Conservation (phyloP, 371 early-diverging fungal genomes). For the Mycotypha africana region DNA sequence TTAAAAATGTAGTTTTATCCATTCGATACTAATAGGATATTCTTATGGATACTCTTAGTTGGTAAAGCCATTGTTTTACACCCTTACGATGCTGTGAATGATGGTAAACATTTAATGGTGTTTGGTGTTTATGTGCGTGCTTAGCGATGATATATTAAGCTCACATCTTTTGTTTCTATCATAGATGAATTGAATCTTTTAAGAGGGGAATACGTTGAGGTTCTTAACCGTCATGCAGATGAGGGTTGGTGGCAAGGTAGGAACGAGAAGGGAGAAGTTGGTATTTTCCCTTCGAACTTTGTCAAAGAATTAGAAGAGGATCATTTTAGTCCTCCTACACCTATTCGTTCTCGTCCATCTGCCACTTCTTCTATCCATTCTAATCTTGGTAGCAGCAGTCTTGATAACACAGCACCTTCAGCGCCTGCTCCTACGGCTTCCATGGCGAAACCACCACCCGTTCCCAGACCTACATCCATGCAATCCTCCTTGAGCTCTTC, state of each 20-base stretch:
- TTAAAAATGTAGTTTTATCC: too few relatives aligned
- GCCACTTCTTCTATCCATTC: constrained; percentile 17
- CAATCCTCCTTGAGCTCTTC: constrained; percentile 2
- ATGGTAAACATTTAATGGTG: constrained; percentile 36
- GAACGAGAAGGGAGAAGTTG: constrained; percentile 51
- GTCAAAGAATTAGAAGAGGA: constrained; percentile 53
- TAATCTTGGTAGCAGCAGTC: too few relatives aligned
- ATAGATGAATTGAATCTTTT: constrained; percentile 51
- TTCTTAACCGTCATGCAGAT: constrained; percentile 48
- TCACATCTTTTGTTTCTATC: not conserved
- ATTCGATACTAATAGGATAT: too few relatives aligned
- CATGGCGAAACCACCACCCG: constrained; percentile 14
- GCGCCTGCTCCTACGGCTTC: constrained; percentile 8
- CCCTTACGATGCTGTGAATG: constrained; percentile 53
- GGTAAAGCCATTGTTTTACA: constrained; percentile 51
- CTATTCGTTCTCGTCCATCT: constrained; percentile 28
- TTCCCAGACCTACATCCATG: constrained; percentile 14
- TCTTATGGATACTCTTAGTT: constrained; percentile 4
- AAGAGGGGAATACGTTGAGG: constrained; percentile 45
- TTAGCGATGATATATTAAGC: not conserved
- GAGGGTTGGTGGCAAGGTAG: constrained; percentile 62
- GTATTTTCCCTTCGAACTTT: constrained; percentile 57
- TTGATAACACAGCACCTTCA: constrained; percentile 12
- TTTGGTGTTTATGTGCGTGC: not conserved
- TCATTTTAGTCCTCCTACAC: constrained; percentile 28